These are phyloP conservation scores for Furculomyces boomerangus DNA, from an alignment of 371 early-diverging fungal species.

Conservation along the genomic window DNA sequence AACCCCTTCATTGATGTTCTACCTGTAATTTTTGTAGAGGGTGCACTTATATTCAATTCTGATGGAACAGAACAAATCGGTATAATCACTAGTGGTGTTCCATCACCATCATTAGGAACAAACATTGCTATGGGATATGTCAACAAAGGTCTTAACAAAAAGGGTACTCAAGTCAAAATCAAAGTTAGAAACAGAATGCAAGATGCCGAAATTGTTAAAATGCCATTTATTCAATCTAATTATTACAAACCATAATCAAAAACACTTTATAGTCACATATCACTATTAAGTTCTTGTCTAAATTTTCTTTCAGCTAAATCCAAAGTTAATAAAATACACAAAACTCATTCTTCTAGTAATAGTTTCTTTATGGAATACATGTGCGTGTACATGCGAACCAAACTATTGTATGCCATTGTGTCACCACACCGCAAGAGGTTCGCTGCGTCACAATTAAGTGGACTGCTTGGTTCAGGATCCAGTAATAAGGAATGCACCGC, in stretches of 20 bases:
- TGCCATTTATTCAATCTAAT: constrained; percentile 85
- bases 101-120: constrained; percentile 80
- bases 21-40: neutral
- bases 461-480: constrained; percentile 67
- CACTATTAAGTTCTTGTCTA: no score
- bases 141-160: constrained; percentile 65
- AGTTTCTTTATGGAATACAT: constrained; percentile 30
- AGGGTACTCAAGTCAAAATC: constrained; percentile 70
- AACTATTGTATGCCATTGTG: constrained; percentile 60
- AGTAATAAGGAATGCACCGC: constrained; percentile 51
- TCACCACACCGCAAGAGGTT: constrained; percentile 78
- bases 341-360: no score
- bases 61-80: constrained; percentile 31
- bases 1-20: neutral
- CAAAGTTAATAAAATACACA: no score
- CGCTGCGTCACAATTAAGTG: constrained; percentile 89
- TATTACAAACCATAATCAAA: constrained; percentile 31
- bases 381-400: constrained; percentile 71
- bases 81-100: constrained; percentile 80
- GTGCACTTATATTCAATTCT: constrained; percentile 12
- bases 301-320: no score
- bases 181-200: constrained; percentile 72
- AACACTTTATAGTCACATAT: no score
- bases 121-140: constrained; percentile 97
- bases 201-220: constrained; percentile 69